Evolutionary conservation across 2,329 filamentous ascomycete genomes (phyloP).

Genomic region (Metarhizium guizhouense): DNA sequence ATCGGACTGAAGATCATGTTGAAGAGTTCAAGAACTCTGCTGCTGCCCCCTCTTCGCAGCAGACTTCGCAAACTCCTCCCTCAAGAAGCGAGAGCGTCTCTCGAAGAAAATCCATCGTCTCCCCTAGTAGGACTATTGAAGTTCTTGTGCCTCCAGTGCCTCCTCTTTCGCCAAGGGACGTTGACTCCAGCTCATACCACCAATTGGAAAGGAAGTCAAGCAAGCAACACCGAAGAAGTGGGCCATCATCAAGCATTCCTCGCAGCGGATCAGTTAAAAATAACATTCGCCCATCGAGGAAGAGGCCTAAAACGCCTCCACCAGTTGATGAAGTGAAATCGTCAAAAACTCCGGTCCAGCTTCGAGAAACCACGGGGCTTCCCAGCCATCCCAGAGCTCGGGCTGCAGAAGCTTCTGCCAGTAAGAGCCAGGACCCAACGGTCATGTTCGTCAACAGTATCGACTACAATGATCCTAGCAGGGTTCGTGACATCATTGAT

Average conservation of each 20-base stretch:
- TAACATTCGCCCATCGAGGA: conserved; percentile 22
- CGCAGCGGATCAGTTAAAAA: conserved; percentile 21
- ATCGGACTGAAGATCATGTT: neutral
- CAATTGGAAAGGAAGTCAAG: neutral
- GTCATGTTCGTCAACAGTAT: conserved; percentile 50
- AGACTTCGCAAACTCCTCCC: neutral
- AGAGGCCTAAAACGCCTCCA: conserved; percentile 13
- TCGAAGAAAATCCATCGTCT: neutral
- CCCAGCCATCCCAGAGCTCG: conserved; percentile 37
- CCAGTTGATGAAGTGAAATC: conserved; percentile 13
- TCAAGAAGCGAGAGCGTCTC: neutral
- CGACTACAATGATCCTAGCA: conserved; percentile 42
- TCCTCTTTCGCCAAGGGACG: conserved; percentile 1
- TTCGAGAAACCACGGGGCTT: conserved; percentile 36
- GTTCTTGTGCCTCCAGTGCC: conserved; percentile 8
- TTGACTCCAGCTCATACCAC: neutral
- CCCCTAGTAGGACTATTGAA: neutral
- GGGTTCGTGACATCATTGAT: neutral
- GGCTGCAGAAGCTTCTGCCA: conserved; percentile 21
- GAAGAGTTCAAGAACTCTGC: neutral
- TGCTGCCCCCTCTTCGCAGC: neutral
- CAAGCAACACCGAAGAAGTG: conserved; percentile 2
- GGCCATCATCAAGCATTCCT: conserved; percentile 16
- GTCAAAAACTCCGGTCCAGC: conserved; percentile 29
- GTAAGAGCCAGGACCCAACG: conserved; percentile 26